These are phyloP conservation scores for Chrysosporium queenslandicum DNA, from an alignment of 2,329 filamentous ascomycete genomes.

Conservation along the genomic window DNA sequence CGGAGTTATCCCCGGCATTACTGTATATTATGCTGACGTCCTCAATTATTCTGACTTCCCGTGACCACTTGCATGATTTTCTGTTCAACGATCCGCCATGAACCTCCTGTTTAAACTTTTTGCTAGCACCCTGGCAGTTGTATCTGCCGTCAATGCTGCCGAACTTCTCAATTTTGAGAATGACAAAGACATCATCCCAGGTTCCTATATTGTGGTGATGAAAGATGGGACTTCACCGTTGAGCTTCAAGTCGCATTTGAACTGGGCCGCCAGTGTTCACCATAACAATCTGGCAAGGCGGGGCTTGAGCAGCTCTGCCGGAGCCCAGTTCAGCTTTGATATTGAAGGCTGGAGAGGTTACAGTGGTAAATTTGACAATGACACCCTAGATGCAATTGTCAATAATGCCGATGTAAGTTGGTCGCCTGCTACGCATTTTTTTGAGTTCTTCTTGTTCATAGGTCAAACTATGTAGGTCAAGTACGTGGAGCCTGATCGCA, in stretches of 20 bases:
- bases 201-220: constrained; percentile 12
- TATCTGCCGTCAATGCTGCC: neutral
- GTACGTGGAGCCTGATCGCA: constrained; percentile 11
- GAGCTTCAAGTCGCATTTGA: constrained; percentile 2
- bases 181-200: constrained; percentile 6
- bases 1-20: neutral
- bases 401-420: constrained; percentile 6
- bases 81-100: neutral
- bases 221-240: constrained; percentile 8
- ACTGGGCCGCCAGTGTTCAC: constrained; percentile 3
- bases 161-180: constrained; percentile 5
- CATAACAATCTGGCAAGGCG: constrained; percentile 1
- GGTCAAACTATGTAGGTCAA: constrained; percentile 6
- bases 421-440: neutral
- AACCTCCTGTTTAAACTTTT: neutral
- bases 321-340: constrained; percentile 13
- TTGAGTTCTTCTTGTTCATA: neutral
- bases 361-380: constrained; percentile 15
- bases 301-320: neutral
- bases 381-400: constrained; percentile 12
- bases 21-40: neutral
- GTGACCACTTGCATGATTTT: neutral
- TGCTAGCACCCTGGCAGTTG: constrained; percentile 3
- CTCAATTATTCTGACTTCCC: neutral
- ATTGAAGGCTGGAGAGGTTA: constrained; percentile 14